phyloP scores from a whole-genome alignment of 2,329 filamentous ascomycete genomes.

The Aspergillus phoenicis region DNA sequence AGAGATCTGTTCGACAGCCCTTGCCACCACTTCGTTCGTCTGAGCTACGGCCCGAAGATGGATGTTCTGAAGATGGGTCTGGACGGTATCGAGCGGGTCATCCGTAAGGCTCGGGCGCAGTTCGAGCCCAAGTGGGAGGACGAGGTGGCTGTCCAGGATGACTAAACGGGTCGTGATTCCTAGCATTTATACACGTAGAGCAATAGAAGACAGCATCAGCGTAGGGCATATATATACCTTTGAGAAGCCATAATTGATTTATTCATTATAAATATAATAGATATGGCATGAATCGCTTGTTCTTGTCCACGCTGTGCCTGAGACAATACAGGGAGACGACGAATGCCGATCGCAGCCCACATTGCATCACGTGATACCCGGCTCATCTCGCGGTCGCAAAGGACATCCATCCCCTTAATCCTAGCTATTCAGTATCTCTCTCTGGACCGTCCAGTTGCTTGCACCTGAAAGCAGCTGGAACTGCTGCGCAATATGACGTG shows the following conservation, averaged over 20 bases:
- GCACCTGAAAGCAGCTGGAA: slow-evolving; percentile 2
- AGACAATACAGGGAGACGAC: too few relatives aligned
- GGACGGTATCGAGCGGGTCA: slow-evolving; percentile 80
- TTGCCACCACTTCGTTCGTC: slow-evolving; percentile 86
- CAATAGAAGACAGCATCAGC: slow-evolving; percentile 1
- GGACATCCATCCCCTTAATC: background rate
- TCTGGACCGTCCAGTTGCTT: background rate
- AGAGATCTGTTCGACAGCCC: slow-evolving; percentile 92
- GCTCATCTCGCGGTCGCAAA: background rate
- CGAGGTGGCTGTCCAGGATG: slow-evolving; percentile 42
- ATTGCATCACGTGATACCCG: background rate
- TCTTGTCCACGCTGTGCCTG: too few relatives aligned
- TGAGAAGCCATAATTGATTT: background rate
- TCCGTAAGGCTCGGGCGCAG: slow-evolving; percentile 52
- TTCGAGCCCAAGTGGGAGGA: slow-evolving; percentile 34
- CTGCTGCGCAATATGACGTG: slow-evolving; percentile 26
- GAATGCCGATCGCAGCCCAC: background rate
- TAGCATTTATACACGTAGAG: slow-evolving; percentile 5
- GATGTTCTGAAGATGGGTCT: slow-evolving; percentile 75
- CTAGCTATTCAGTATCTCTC: background rate
- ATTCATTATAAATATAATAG: background rate
- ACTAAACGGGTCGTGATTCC: slow-evolving; percentile 20
- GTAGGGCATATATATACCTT: background rate
- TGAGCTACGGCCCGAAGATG: slow-evolving; percentile 83
- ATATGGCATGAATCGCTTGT: background rate